phyloP scores from a whole-genome alignment of 2,329 filamentous ascomycete genomes.

The Nemania bipapillata region DNA sequence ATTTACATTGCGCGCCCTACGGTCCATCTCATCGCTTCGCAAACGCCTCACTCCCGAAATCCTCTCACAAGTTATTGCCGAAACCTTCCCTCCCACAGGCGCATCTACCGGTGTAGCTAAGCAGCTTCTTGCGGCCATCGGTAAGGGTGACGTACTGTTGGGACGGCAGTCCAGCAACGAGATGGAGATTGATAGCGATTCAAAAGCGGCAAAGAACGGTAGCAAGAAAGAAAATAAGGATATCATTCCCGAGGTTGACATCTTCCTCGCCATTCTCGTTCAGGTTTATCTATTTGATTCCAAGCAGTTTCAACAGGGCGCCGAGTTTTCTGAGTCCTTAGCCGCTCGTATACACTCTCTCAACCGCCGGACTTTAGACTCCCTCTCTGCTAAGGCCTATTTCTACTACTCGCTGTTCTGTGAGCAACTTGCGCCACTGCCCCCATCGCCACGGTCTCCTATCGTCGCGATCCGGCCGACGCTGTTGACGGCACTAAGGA shows the following conservation, averaged over 20 bases:
- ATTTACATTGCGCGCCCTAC: slow-evolving; percentile 92
- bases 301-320: slow-evolving; percentile 81
- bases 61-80: slow-evolving; percentile 80
- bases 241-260: slow-evolving; percentile 84
- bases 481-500: slow-evolving; percentile 87
- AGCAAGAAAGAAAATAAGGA: slow-evolving; percentile 77
- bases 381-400: slow-evolving; percentile 93
- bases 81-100: slow-evolving; percentile 75
- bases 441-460: slow-evolving; percentile 87
- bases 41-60: slow-evolving; percentile 88
- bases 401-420: slow-evolving; percentile 98
- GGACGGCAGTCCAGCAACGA: slow-evolving; percentile 67
- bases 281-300: slow-evolving; percentile 91
- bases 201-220: slow-evolving; percentile 65
- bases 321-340: slow-evolving; percentile 83
- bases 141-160: slow-evolving; percentile 72
- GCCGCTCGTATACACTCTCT: slow-evolving; percentile 85
- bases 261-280: slow-evolving; percentile 85
- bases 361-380: slow-evolving; percentile 94
- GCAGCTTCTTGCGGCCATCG: slow-evolving; percentile 75
- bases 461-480: slow-evolving; percentile 87
- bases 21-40: slow-evolving; percentile 94
- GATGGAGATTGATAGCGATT: slow-evolving; percentile 78
- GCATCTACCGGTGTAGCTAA: slow-evolving; percentile 73
- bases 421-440: slow-evolving; percentile 86